Percentiles rank a stretch among this genome's conserved stretches.
These are phyloP conservation scores for Ophiostoma fasciatum DNA, from an alignment of 2,329 filamentous ascomycete genomes.

Conservation along the genomic window DNA sequence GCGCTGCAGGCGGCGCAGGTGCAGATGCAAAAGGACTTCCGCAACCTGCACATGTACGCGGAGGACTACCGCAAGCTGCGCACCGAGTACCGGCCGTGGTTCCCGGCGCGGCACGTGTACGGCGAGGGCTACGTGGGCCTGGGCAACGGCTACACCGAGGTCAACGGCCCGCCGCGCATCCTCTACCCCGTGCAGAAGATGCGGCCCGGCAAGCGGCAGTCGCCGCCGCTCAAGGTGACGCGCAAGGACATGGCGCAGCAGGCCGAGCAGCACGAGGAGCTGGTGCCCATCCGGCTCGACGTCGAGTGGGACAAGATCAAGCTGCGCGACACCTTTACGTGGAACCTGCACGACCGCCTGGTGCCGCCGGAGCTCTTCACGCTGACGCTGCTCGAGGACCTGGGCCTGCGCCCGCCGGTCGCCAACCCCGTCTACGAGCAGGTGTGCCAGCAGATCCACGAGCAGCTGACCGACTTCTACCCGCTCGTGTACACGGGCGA, in stretches of 20 bases:
- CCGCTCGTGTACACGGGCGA: conserved; percentile 84
- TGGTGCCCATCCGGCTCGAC: conserved; percentile 82
- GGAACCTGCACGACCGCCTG: conserved; percentile 89
- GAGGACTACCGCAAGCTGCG: conserved; percentile 53
- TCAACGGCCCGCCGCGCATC: conserved; percentile 49
- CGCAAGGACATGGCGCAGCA: conserved; percentile 73
- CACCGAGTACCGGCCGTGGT: conserved; percentile 38
- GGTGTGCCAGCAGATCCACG: conserved; percentile 56
- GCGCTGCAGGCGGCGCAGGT: conserved; percentile 39
- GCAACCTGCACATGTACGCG: conserved; percentile 42
- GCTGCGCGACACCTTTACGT: conserved; percentile 92
- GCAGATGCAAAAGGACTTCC: conserved; percentile 29
- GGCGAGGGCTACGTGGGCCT: conserved; percentile 75
- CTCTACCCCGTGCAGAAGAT: conserved; percentile 68
- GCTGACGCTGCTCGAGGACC: conserved; percentile 79
- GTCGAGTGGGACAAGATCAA: conserved; percentile 94
- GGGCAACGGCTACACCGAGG: conserved; percentile 73
- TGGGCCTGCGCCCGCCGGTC: conserved; percentile 62
- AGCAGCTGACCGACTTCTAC: conserved; percentile 87
- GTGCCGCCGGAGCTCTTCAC: conserved; percentile 71
- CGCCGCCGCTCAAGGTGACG: conserved; percentile 56
- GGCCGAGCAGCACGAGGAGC: conserved; percentile 78
- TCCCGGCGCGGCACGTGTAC: conserved; percentile 43
- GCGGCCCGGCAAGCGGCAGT: conserved; percentile 61
- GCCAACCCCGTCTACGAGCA: conserved; percentile 48